Percentiles rank a stretch among this genome's conserved stretches.
Evolutionary conservation across 140 eudicot genomes (phyloP).

Genomic region (Anethum foeniculum): DNA sequence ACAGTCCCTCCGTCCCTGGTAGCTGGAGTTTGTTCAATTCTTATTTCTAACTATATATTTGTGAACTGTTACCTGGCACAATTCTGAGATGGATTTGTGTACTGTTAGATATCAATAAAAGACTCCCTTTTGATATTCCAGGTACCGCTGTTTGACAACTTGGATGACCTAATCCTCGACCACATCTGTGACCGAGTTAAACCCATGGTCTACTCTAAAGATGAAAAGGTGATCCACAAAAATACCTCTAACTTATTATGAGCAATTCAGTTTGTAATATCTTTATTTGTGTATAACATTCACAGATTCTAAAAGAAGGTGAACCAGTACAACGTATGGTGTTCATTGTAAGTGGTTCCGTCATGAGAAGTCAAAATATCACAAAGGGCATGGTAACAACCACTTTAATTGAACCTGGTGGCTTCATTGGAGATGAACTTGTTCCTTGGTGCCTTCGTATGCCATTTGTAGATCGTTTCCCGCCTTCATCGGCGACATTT

Average conservation of each 20-base stretch:
- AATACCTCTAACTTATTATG: neutral
- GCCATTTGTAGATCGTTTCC: constrained; percentile 56
- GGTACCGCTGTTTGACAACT: constrained; percentile 68
- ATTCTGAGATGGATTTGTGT: neutral
- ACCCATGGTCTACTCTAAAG: constrained; percentile 56
- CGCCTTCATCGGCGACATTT: constrained; percentile 80
- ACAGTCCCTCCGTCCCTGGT: neutral
- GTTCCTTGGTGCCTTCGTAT: constrained; percentile 83
- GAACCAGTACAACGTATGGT: constrained; percentile 77
- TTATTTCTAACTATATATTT: neutral
- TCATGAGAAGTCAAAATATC: constrained; percentile 63
- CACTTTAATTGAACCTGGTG: constrained; percentile 54
- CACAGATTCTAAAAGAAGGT: constrained; percentile 79
- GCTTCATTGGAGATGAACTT: constrained; percentile 78
- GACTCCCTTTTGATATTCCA: constrained; percentile 20
- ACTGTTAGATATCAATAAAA: neutral
- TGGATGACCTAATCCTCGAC: constrained; percentile 85
- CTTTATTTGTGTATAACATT: neutral
- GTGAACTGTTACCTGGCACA: neutral
- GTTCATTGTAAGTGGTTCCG: constrained; percentile 65
- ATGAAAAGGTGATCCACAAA: constrained; percentile 54
- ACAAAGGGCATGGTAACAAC: constrained; percentile 67
- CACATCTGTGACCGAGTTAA: constrained; percentile 90
- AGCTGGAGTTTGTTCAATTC: neutral
- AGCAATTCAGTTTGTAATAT: neutral